phyloP scores from a whole-genome alignment of 2,329 filamentous ascomycete genomes.

The Tetracladium maxilliforme region DNA sequence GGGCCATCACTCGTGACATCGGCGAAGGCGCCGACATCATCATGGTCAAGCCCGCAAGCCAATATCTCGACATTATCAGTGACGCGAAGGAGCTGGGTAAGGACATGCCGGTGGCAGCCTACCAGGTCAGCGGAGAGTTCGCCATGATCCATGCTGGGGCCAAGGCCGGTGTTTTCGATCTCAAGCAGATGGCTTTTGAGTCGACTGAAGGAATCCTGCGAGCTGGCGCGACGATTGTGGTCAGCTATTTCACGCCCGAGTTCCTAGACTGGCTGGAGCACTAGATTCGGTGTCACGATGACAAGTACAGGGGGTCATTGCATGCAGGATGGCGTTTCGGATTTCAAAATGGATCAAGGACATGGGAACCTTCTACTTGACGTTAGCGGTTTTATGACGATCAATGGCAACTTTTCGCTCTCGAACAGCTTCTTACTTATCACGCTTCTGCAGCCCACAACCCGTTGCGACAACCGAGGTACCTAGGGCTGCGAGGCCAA shows the following conservation, averaged over 20 bases:
- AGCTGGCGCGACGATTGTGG: slow-evolving; percentile 82
- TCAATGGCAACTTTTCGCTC: too few relatives aligned
- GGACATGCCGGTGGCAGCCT: slow-evolving; percentile 85
- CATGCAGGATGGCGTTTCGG: too few relatives aligned
- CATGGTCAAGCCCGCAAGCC: slow-evolving; percentile 96
- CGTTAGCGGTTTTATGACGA: too few relatives aligned
- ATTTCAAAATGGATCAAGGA: too few relatives aligned
- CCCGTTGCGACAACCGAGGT: too few relatives aligned
- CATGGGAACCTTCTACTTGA: too few relatives aligned
- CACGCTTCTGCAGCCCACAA: too few relatives aligned
- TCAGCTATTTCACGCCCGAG: slow-evolving; percentile 87
- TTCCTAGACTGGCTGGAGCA: slow-evolving; percentile 53
- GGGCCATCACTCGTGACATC: slow-evolving; percentile 83
- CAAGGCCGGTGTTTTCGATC: slow-evolving; percentile 90
- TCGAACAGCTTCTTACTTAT: too few relatives aligned
- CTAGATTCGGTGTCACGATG: too few relatives aligned
- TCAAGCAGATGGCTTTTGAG: slow-evolving; percentile 91
- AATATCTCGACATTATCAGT: slow-evolving; percentile 94
- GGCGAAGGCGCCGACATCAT: slow-evolving; percentile 92
- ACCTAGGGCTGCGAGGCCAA: too few relatives aligned
- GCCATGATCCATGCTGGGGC: slow-evolving; percentile 96
- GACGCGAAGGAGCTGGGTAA: slow-evolving; percentile 90
- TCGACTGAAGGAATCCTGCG: slow-evolving; percentile 84
- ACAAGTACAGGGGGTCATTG: too few relatives aligned
- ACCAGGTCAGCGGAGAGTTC: slow-evolving; percentile 94